Conservation (phyloP, 305 asterid genomes). For the Fraxinus floribunda region DNA sequence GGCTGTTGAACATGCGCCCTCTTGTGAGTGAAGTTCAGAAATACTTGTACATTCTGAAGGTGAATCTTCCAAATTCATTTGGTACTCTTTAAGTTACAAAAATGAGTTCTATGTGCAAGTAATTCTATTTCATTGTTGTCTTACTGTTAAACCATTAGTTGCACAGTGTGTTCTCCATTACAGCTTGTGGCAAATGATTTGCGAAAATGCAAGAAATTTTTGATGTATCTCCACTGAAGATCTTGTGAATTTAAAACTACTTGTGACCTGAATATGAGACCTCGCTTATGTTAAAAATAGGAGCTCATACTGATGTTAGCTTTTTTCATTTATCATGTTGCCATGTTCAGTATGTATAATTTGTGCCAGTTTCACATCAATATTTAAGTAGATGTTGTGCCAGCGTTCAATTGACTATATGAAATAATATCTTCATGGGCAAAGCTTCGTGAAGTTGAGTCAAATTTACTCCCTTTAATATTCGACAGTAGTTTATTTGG, state of each 20-base stretch:
- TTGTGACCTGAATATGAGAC: not conserved
- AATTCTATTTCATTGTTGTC: conserved; percentile 7
- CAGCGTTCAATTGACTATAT: not conserved
- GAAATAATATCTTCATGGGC: not conserved
- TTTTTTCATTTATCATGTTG: not conserved
- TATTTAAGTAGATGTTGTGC: not conserved
- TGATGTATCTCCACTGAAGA: not conserved
- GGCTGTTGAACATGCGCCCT: conserved; percentile 66
- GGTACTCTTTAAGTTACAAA: not conserved
- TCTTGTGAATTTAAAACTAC: not conserved
- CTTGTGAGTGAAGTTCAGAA: conserved; percentile 47
- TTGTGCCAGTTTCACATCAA: not conserved
- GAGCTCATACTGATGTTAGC: not conserved
- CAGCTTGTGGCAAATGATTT: not conserved
- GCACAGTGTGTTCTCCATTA: conserved; percentile 1
- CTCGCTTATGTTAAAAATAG: not conserved
- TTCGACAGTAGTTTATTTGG: not conserved
- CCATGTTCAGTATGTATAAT: not conserved
- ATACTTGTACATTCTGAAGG: conserved; percentile 56
- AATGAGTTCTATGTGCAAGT: conserved; percentile 4
- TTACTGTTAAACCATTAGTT: conserved; percentile 15
- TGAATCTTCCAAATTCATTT: conserved; percentile 27
- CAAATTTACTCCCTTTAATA: not conserved
- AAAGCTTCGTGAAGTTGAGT: not conserved
- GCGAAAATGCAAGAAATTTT: not conserved